Evolutionary conservation across 768 basidiomycete genomes (phyloP), one percentile per base, ranked within the genome.

Genomic region (Calocybe gangraenosa): DNA sequence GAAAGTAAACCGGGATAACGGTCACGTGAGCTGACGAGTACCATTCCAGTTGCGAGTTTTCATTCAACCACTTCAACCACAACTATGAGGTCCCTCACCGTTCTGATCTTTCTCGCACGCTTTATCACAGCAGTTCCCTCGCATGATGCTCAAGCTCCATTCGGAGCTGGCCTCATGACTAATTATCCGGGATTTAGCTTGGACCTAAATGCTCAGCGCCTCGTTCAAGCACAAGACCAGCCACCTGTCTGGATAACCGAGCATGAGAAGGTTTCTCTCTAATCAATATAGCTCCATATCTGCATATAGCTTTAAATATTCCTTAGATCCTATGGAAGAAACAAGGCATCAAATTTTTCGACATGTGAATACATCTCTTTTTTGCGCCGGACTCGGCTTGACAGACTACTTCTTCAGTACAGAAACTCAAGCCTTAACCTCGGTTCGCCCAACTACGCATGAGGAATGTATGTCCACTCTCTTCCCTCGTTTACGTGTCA

Each of bases 181-280:
- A 58, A 55, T 11, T 68, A 75, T 49, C 70, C 81, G 10, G 87
- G 84, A 39, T 88, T 84, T 62, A 69, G 74, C 60, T 71, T 91
- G 48, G 84, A 93, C 67, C 70, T 94, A 43, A 71, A 75, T 47
- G 85, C 78, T 36, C 71, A 71, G 42, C 78, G 92, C 40, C 76
- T 93, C 42, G 82, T 95, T 41, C 79, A 91, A 61, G 70, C 90
- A 58, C 78, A 84, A 43, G 85, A 76, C 28, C 68, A 81, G 57
- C 68, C 69, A 9, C 84, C 89, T 3, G 75, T 84, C 41, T 86
- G 81, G 84, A 85, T 92, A 69, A 79, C 91, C 11, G 93, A 96
- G 65, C 66, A 87, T n/a, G 84, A 93, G 55, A 96, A 95, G 82
- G 87, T 86, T 22, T 7, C 10, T 1, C n/a, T 14, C 7, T 48